Evolutionary conservation across 208 protist species (phyloP), one percentile per base, ranked within the genome.

Genomic region (Leishmania gerbilli): DNA sequence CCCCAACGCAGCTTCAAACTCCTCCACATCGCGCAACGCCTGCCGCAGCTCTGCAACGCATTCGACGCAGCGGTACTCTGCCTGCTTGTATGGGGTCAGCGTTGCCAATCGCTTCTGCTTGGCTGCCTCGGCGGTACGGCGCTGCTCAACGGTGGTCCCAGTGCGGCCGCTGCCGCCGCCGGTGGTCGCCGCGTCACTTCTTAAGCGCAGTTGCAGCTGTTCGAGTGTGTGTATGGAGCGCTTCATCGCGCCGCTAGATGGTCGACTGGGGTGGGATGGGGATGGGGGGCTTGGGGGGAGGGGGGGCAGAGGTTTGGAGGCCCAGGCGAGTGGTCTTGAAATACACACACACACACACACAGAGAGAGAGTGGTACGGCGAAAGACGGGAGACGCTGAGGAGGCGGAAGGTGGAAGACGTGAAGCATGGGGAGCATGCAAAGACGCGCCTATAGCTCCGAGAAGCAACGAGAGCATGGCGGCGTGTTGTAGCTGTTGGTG

Each of bases 11-110:
- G 31, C 64, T 76, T 84, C 62, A 34, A 85, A 37, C 47, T 89
- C 79, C 55, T 81, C 79, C 3, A 83, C n/a, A 56, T 87, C 64
- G n/a, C 78, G 74, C n/a, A 93, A 79, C 17, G 74, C 75, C 21
- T 77, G 42, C 0, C 90, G 88, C 60, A 93, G 84, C 31, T 88
- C 78, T 3, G 86, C 84, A 15, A 93, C 87, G 69, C 83, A 87
- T 76, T 90, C 86, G 15, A 91, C 67, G 49, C 88, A 91, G 21
- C 85, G n/a, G 60, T 90, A 91, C 76, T 93, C 90, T 6, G 86
- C 81, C 31, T 84, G 87, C 65, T 90, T 89, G 84, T 91, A 93
- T 9, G 79, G 81, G 1, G 88, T 87, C 27, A 93, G 81, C 62
- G 84, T 80, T 8, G 82, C 65, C 5, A 93, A 60, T 8, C 78